Evolutionary conservation across 2,329 filamentous ascomycete species (phyloP), one percentile per base, ranked within the genome.

Genomic region (Diplodia corticola): DNA sequence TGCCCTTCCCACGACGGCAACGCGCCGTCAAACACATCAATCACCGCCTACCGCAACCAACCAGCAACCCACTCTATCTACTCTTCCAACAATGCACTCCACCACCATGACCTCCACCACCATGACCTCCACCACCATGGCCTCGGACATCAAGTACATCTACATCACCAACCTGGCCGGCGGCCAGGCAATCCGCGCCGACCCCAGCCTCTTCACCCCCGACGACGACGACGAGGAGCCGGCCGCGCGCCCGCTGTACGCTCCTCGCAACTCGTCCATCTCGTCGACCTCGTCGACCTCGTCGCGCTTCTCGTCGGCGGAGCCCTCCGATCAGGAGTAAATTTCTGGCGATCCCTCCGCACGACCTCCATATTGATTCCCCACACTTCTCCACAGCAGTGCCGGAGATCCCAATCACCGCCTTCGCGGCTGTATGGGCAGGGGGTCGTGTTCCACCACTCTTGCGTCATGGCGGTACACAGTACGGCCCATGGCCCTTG

Each of bases 401-500:
- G 40, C 20, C 17, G 40, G n/a, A 10, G 40, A 44, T 44, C 40
- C 40, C 40, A 44, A 44, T 44, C 40, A 44, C 40, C 40, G 40
- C 40, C 40, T 20, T 44, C 72, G 73, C 3, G 77, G 76, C 64
- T 78, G 76, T 60, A 61, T 79, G 12, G 77, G 77, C 20, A 20
- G 40, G 40, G 40, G 40, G 40, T 44, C 12, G 40, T 44, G 15
- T 44, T 44, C 40, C 40, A 44, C 5, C 40, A 44, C 40, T 44
- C 40, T 44, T 44, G 40, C 40, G 40, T 44, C 40, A 44, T 44
- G n/a, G 40, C 7, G 1, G 30, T 33, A 33, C 28, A 10, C n/a
- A n/a, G n/a, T n/a, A n/a, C n/a, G n/a, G n/a, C 80, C 50, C 80
- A 76, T 59, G 78, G 78, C 22, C 71, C 78, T 35, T 75, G 74